Evolutionary conservation across 2,329 filamentous ascomycete genomes (phyloP).

Genomic region (Paracorniculantispora psalliotae): DNA sequence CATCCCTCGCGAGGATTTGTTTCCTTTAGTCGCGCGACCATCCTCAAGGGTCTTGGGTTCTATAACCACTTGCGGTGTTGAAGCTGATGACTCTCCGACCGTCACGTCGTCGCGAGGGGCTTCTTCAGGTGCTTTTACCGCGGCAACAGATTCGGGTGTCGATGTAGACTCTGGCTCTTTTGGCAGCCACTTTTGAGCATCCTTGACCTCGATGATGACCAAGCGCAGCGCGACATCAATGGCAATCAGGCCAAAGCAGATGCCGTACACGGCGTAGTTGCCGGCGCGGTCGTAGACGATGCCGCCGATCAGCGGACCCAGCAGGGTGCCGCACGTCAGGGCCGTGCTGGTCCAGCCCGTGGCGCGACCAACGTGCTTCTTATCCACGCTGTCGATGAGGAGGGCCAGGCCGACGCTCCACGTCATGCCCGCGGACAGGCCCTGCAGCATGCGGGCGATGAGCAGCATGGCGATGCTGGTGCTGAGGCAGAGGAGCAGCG

Average conservation of each 20-base stretch:
- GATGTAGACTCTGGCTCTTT: constrained; percentile 1
- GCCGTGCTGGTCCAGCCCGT: constrained; percentile 31
- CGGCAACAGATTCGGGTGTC: constrained; percentile 3
- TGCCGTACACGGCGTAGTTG: constrained; percentile 31
- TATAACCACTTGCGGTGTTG: neutral
- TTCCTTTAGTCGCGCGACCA: neutral
- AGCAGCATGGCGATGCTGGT: constrained; percentile 28
- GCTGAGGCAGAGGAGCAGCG: constrained; percentile 28
- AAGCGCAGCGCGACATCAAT: constrained; percentile 29
- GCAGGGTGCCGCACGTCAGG: constrained; percentile 28
- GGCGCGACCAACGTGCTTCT: constrained; percentile 26
- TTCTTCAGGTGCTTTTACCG: neutral
- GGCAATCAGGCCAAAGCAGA: constrained; percentile 31
- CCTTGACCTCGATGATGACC: constrained; percentile 28
- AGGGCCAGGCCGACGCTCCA: constrained; percentile 34
- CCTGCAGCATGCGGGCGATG: constrained; percentile 28
- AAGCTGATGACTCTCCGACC: neutral
- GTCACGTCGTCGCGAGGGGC: neutral
- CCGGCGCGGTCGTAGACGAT: constrained; percentile 29
- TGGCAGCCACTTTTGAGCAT: constrained; percentile 25
- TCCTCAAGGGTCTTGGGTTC: neutral
- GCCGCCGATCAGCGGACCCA: constrained; percentile 29
- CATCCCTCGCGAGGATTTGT: neutral
- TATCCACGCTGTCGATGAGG: constrained; percentile 30
- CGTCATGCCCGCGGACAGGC: constrained; percentile 29